Percentiles rank a stretch among this genome's conserved stretches.
Conservation (phyloP, 129 eudicot genomes). For the Sambucus nigra region DNA sequence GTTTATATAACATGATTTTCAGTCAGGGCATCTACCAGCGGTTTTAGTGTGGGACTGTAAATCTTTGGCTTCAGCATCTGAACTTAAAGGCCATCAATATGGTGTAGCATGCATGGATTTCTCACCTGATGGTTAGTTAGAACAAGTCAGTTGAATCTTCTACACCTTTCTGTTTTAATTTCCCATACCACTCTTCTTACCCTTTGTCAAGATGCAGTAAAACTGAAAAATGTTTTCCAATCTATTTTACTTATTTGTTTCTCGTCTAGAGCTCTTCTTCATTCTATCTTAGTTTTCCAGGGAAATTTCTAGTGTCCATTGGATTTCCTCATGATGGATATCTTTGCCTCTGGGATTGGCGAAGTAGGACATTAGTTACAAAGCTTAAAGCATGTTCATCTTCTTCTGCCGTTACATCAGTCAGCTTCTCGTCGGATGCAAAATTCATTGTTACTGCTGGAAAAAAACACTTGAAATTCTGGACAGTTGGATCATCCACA, state of each 20-base stretch:
- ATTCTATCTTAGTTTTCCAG: constrained; percentile 22
- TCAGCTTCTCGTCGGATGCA: constrained; percentile 48
- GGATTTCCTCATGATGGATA: constrained; percentile 59
- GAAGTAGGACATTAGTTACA: constrained; percentile 37
- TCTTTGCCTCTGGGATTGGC: constrained; percentile 69
- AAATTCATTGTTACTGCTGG: constrained; percentile 52
- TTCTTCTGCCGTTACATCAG: constrained; percentile 47
- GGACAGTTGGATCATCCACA: constrained; percentile 40
- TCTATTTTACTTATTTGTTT: neutral
- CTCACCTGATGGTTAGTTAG: constrained; percentile 68
- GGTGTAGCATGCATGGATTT: constrained; percentile 67
- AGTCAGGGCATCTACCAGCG: constrained; percentile 61
- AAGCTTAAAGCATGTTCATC: constrained; percentile 55
- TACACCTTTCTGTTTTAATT: constrained; percentile 8
- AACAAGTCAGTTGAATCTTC: constrained; percentile 34
- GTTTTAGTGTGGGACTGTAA: constrained; percentile 51
- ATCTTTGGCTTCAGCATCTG: constrained; percentile 31
- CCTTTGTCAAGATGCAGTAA: neutral
- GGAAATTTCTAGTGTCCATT: constrained; percentile 49
- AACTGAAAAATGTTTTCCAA: neutral
- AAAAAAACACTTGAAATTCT: constrained; percentile 49
- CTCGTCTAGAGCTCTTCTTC: neutral
- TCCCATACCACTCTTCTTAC: neutral
- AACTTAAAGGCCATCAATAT: constrained; percentile 54
- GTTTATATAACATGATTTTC: constrained; percentile 14